Percentiles rank a stretch among this genome's conserved stretches.
These are phyloP conservation scores for Rhodotorula graminis DNA, from an alignment of 768 basidiomycete species.

Conservation along the genomic window DNA sequence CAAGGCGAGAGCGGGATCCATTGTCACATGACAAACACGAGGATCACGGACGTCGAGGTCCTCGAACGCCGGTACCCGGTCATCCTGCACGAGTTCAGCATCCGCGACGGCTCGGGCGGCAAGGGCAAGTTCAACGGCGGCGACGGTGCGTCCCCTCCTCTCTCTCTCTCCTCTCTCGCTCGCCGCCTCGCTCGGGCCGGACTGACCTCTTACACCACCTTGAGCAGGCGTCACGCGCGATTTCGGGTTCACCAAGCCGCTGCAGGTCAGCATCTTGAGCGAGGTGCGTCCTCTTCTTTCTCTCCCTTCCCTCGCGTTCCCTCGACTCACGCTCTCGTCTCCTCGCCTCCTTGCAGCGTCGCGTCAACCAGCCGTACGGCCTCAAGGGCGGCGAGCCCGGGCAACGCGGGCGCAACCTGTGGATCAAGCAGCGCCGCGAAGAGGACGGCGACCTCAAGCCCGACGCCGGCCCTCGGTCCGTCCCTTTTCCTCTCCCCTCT, in stretches of 20 bases:
- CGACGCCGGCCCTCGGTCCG: neutral
- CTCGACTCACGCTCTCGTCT: neutral
- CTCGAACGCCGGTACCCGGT: constrained; percentile 90
- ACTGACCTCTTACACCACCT: too few species aligned
- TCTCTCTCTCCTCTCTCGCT: too few species aligned
- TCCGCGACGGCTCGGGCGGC: constrained; percentile 38
- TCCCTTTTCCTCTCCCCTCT: neutral
- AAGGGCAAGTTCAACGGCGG: constrained; percentile 58
- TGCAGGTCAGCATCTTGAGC: constrained; percentile 82
- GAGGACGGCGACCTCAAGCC: constrained; percentile 55
- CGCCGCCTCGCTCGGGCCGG: neutral
- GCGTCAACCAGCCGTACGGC: constrained; percentile 81
- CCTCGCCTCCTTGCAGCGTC: constrained; percentile 53
- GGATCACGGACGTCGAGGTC: constrained; percentile 90
- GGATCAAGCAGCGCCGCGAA: constrained; percentile 54
- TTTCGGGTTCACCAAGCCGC: constrained; percentile 67
- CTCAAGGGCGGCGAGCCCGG: constrained; percentile 72
- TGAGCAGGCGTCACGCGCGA: constrained; percentile 63
- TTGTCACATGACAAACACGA: constrained; percentile 52
- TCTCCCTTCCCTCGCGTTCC: neutral
- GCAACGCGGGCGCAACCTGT: constrained; percentile 72
- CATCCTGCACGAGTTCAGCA: constrained; percentile 68
- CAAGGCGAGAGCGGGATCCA: constrained; percentile 90
- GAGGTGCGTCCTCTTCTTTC: constrained; percentile 59
- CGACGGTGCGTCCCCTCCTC: constrained; percentile 51